Evolutionary conservation across 1,284 basidiomycete genomes (phyloP).

Genomic region (Xerocomus cyaneibrunnescens): DNA sequence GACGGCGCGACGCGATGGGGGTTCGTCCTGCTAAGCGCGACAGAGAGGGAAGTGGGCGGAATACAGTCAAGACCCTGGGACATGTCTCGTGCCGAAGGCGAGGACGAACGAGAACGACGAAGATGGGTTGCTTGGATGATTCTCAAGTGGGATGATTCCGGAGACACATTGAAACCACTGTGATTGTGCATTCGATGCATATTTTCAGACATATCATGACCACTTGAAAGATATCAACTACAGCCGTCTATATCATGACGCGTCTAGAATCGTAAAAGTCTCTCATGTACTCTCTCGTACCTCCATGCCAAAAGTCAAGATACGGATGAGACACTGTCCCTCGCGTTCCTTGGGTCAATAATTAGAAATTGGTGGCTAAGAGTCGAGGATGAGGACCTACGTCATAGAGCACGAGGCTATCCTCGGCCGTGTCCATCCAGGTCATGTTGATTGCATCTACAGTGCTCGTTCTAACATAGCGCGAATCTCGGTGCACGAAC

Average conservation of each 20-base stretch:
- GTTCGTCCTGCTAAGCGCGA: slow-evolving; percentile 47
- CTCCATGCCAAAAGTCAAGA: slow-evolving; percentile 36
- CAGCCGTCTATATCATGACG: background rate
- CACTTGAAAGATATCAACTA: background rate
- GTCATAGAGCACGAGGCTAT: slow-evolving; percentile 34
- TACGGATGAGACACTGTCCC: slow-evolving; percentile 35
- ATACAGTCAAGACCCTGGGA: slow-evolving; percentile 48
- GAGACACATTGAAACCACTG: slow-evolving; percentile 2
- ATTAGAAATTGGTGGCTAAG: slow-evolving; percentile 5
- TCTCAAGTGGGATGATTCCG: slow-evolving; percentile 47
- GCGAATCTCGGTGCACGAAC: slow-evolving; percentile 23
- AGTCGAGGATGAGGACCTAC: slow-evolving; percentile 17
- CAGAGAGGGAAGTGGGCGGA: slow-evolving; percentile 50
- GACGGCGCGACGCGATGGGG: slow-evolving; percentile 33
- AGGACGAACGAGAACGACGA: slow-evolving; percentile 63
- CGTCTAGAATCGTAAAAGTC: background rate
- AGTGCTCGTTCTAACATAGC: slow-evolving; percentile 36
- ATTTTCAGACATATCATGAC: background rate
- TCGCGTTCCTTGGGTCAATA: slow-evolving; percentile 28
- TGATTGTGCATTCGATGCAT: slow-evolving; percentile 1
- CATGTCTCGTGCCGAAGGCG: slow-evolving; percentile 46
- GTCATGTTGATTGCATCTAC: slow-evolving; percentile 30
- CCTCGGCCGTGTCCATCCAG: slow-evolving; percentile 37
- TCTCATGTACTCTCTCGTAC: slow-evolving; percentile 16
- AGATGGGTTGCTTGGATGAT: slow-evolving; percentile 69